Evolutionary conservation across 345 rosid species (phyloP).

Genomic region (Limnanthes douglasii): DNA sequence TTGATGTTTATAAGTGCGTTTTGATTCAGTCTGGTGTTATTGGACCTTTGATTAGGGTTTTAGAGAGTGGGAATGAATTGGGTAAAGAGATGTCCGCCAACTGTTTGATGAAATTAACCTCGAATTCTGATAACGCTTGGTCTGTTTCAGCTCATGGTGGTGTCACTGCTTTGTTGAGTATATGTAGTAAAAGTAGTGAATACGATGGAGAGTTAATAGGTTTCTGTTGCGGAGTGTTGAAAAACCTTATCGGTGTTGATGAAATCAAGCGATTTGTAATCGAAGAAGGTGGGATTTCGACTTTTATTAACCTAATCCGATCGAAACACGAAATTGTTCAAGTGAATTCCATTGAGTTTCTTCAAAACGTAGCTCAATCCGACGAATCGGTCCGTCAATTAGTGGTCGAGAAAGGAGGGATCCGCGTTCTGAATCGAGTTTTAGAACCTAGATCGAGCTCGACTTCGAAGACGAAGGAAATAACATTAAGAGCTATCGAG

Average conservation of each 20-base stretch:
- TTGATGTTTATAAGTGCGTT: conserved; percentile 28
- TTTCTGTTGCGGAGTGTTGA: conserved; percentile 55
- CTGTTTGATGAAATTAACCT: conserved; percentile 52
- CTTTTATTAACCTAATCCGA: conserved; percentile 47
- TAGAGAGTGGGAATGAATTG: conserved; percentile 37
- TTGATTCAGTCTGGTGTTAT: conserved; percentile 54
- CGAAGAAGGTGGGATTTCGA: conserved; percentile 54
- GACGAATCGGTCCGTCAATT: conserved; percentile 44
- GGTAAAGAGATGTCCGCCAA: conserved; percentile 43
- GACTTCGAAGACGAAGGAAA: conserved; percentile 50
- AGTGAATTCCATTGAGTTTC: conserved; percentile 52
- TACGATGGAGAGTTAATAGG: conserved; percentile 29
- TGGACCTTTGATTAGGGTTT: conserved; percentile 51
- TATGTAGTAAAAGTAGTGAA: conserved; percentile 28
- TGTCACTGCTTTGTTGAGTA: conserved; percentile 58
- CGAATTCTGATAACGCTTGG: conserved; percentile 90
- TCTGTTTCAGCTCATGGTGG: conserved; percentile 95
- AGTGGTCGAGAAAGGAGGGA: conserved; percentile 54
- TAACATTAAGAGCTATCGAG: conserved; percentile 50
- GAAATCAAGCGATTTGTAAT: conserved; percentile 77
- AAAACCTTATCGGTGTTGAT: conserved; percentile 66
- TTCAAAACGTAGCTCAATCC: conserved; percentile 41
- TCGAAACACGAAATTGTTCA: conserved; percentile 61
- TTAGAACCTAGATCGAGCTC: conserved; percentile 34
- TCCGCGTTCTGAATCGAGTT: conserved; percentile 34